A percentile compares a stretch with the other conserved stretches of the same genome.
These are phyloP conservation scores for Endocarpon pusillum DNA, from an alignment of 495 filamentous ascomycete species.

Conservation along the genomic window DNA sequence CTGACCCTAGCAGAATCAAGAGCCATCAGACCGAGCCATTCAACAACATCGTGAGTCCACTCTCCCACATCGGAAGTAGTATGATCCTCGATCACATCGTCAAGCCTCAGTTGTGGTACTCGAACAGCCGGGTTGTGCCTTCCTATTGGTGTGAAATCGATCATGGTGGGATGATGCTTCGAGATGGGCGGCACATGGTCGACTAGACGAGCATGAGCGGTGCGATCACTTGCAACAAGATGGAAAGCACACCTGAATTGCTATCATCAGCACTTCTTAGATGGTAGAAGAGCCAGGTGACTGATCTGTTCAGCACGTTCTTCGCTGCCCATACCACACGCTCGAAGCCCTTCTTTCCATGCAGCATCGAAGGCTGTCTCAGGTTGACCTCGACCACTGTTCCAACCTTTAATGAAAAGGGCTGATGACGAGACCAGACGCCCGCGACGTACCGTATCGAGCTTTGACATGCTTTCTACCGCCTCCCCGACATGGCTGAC, in stretches of 20 bases:
- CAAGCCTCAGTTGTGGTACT: slow-evolving; percentile 32
- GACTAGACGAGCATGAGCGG: too few relatives aligned
- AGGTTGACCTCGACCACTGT: slow-evolving; percentile 68
- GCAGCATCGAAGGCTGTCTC: slow-evolving; percentile 62
- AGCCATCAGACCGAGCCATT: slow-evolving; percentile 68
- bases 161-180: slow-evolving; percentile 34
- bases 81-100: slow-evolving; percentile 20
- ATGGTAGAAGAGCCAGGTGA: slow-evolving; percentile 74
- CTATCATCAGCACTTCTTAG: too few relatives aligned
- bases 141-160: slow-evolving; percentile 15
- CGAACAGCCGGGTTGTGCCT: slow-evolving; percentile 19
- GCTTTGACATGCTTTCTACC: slow-evolving; percentile 43
- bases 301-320: slow-evolving; percentile 53
- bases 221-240: too few relatives aligned
- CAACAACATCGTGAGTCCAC: slow-evolving; percentile 47
- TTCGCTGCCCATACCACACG: slow-evolving; percentile 70
- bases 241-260: too few relatives aligned
- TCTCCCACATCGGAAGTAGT: slow-evolving; percentile 35
- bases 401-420: neutral
- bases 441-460: slow-evolving; percentile 31
- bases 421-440: neutral
- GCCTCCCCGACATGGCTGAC: slow-evolving; percentile 44
- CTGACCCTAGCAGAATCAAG: slow-evolving; percentile 56
- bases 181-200: slow-evolving; percentile 39
- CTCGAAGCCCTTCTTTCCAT: slow-evolving; percentile 84